These are phyloP conservation scores for Daldinia sp. DNA, from an alignment of 2,329 filamentous ascomycete species.

Conservation along the genomic window DNA sequence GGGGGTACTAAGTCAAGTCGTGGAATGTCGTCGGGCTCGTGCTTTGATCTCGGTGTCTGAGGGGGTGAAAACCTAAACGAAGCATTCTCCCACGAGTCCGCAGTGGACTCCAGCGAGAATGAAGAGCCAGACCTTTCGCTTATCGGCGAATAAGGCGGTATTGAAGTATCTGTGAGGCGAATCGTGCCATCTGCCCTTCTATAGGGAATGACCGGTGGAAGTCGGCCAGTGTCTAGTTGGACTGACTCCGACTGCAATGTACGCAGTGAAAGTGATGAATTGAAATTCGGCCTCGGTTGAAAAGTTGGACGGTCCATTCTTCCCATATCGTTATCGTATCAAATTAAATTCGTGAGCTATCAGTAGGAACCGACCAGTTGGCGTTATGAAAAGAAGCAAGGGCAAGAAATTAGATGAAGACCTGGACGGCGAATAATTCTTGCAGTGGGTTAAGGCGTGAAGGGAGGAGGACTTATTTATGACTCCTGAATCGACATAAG, in stretches of 20 bases:
- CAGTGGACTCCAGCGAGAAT: constrained; percentile 38
- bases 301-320: constrained; percentile 35
- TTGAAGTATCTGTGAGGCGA: constrained; percentile 3
- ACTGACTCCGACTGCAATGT: constrained; percentile 20
- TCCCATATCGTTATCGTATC: constrained; percentile 30
- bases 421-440: constrained; percentile 24
- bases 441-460: constrained; percentile 33
- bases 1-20: constrained; percentile 16
- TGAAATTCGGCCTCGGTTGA: constrained; percentile 12
- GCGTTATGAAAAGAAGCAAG: constrained; percentile 19
- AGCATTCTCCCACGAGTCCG: constrained; percentile 31
- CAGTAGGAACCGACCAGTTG: constrained; percentile 4
- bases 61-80: constrained; percentile 42
- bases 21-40: constrained; percentile 33
- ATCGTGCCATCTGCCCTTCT: constrained; percentile 13
- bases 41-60: constrained; percentile 28
- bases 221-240: constrained; percentile 20
- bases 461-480: constrained; percentile 44
- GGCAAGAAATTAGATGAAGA: constrained; percentile 21
- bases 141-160: constrained; percentile 36
- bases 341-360: constrained; percentile 24
- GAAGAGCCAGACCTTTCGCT: constrained; percentile 40
- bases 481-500: constrained; percentile 35
- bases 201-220: constrained; percentile 5
- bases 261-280: constrained; percentile 25